Percentiles rank a stretch among this genome's conserved stretches.
These are phyloP conservation scores for Colletotrichum musicola DNA, from an alignment of 2,329 filamentous ascomycete genomes.

Conservation along the genomic window DNA sequence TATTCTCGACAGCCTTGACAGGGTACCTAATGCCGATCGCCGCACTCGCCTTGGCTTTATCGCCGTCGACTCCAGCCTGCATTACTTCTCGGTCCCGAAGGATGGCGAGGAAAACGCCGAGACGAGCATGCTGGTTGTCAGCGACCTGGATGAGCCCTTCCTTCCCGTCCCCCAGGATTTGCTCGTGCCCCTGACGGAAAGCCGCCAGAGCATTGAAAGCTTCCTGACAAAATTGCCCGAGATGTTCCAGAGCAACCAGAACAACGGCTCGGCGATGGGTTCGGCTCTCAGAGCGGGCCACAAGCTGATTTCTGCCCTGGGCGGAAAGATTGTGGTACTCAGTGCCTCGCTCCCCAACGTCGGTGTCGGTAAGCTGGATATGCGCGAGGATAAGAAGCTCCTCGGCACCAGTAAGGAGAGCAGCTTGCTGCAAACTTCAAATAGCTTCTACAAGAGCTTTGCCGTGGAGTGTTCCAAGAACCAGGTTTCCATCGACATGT, in stretches of 20 bases:
- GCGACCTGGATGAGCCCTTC: conserved; percentile 96
- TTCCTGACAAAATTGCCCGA: conserved; percentile 92
- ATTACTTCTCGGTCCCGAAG: conserved; percentile 95
- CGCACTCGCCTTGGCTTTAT: conserved; percentile 94
- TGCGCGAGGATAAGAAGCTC: conserved; percentile 96
- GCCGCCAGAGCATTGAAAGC: conserved; percentile 88
- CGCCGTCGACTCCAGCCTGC: conserved; percentile 91
- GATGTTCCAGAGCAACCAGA: conserved; percentile 98
- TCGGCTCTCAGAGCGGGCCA: conserved; percentile 93
- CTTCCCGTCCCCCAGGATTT: conserved; percentile 93
- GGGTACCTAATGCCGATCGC: conserved; percentile 97
- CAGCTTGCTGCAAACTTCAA: conserved; percentile 87
- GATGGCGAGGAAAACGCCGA: conserved; percentile 88
- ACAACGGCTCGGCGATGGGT: conserved; percentile 91
- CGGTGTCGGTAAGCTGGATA: conserved; percentile 89
- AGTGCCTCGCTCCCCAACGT: conserved; percentile 91
- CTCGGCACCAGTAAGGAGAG: conserved; percentile 95
- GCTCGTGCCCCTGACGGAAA: conserved; percentile 88
- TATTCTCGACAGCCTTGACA: conserved; percentile 92
- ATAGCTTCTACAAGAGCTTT: conserved; percentile 99
- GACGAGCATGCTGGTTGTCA: conserved; percentile 92
- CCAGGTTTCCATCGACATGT: conserved; percentile 98
- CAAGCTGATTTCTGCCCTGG: conserved; percentile 93
- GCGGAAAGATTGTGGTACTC: conserved; percentile 94
- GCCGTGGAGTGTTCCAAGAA: conserved; percentile 99